These are phyloP conservation scores for Rhodosporidiobolus sp. DNA, from an alignment of 768 basidiomycete species.

Conservation along the genomic window DNA sequence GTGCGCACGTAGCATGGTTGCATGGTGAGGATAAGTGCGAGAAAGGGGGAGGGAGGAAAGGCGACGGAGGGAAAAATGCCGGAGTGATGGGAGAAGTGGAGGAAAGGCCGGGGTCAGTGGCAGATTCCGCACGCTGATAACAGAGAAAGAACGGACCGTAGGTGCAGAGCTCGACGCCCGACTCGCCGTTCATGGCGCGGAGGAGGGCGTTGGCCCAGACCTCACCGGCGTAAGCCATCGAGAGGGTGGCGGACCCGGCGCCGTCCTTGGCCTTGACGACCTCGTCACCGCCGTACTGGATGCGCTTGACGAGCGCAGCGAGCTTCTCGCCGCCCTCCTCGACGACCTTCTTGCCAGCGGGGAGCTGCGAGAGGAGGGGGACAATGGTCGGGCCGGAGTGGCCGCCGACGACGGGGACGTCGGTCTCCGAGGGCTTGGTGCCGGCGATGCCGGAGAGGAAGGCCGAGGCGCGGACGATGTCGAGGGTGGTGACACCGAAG, in stretches of 20 bases:
- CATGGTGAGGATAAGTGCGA: too few species aligned
- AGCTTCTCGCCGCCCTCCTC: constrained; percentile 63
- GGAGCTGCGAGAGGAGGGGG: constrained; percentile 82
- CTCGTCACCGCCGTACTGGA: constrained; percentile 97
- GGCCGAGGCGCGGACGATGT: constrained; percentile 91
- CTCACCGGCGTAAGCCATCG: constrained; percentile 63
- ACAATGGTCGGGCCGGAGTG: constrained; percentile 98
- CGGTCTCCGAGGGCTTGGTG: constrained; percentile 63
- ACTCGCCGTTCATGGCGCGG: constrained; percentile 65
- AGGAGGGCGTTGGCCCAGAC: not conserved
- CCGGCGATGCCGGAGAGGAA: constrained; percentile 74
- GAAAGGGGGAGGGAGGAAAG: too few species aligned
- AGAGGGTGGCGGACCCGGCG: constrained; percentile 69
- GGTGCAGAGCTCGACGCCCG: constrained; percentile 53
- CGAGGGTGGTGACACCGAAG: constrained; percentile 97
- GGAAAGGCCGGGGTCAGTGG: too few species aligned
- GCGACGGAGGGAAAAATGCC: too few species aligned
- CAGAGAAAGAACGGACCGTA: constrained; percentile 2
- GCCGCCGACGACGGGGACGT: constrained; percentile 85
- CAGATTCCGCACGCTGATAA: too few species aligned
- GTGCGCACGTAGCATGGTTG: too few species aligned
- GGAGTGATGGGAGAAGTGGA: too few species aligned
- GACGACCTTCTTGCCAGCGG: constrained; percentile 64
- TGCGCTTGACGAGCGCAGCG: constrained; percentile 78
- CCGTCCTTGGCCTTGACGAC: constrained; percentile 97